A percentile compares a stretch with the other conserved stretches of the same genome.
phyloP scores from a whole-genome alignment of 1,284 basidiomycete genomes.

The Naganishia albida region DNA sequence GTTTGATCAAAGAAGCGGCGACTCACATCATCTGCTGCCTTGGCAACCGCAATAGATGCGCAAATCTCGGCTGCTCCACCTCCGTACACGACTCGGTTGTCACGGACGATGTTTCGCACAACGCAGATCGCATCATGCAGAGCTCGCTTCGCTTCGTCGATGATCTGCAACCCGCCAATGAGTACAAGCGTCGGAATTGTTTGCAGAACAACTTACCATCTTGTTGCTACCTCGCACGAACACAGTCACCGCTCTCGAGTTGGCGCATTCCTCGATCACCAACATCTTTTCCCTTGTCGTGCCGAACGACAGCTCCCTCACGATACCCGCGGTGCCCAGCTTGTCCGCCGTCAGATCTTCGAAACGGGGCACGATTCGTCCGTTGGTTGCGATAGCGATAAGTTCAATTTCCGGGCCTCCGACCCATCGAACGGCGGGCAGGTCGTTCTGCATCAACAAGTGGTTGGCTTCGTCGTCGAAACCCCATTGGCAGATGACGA shows the following conservation, averaged over 20 bases:
- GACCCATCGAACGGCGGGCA: slow-evolving; percentile 99
- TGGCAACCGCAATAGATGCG: slow-evolving; percentile 86
- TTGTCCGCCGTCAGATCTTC: slow-evolving; percentile 91
- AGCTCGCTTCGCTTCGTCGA: slow-evolving; percentile 97
- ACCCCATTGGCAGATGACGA: slow-evolving; percentile 99
- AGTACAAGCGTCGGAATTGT: not conserved
- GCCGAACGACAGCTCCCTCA: slow-evolving; percentile 91
- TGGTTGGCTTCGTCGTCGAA: slow-evolving; percentile 99
- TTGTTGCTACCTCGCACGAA: slow-evolving; percentile 98
- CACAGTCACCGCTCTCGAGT: slow-evolving; percentile 92
- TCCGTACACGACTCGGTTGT: slow-evolving; percentile 97
- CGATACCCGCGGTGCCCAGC: slow-evolving; percentile 87
- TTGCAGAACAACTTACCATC: slow-evolving; percentile 66
- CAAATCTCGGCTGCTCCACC: slow-evolving; percentile 98
- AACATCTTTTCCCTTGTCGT: slow-evolving; percentile 99
- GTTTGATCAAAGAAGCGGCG: not conserved
- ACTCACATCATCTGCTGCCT: slow-evolving; percentile 85
- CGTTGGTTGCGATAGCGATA: slow-evolving; percentile 97
- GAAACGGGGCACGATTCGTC: slow-evolving; percentile 95
- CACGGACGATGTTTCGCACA: slow-evolving; percentile 90
- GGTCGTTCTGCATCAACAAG: slow-evolving; percentile 92
- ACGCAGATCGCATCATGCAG: slow-evolving; percentile 97
- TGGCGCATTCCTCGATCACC: slow-evolving; percentile 97
- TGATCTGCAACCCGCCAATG: slow-evolving; percentile 64
- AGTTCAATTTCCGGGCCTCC: slow-evolving; percentile 99